Evolutionary conservation across 345 rosid species (phyloP).

Genomic region (Mallotus nudiflorus): DNA sequence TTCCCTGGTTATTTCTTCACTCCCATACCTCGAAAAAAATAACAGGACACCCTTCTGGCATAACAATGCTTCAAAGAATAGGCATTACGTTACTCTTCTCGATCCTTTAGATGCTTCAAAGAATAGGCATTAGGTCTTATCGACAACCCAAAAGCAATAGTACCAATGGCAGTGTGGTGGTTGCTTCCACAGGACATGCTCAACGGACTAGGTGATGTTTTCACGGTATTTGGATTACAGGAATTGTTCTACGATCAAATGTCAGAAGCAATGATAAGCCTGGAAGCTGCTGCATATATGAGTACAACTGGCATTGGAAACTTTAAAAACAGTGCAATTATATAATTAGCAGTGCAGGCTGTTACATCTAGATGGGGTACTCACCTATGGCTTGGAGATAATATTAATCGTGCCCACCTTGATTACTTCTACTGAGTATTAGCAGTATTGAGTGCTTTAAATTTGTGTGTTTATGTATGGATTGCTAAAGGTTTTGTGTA

Average conservation of each 20-base stretch:
- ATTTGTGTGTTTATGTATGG: slow-evolving; percentile 48
- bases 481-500: slow-evolving; percentile 66
- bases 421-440: slow-evolving; percentile 70
- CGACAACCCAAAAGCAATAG: slow-evolving; percentile 49
- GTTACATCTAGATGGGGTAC: slow-evolving; percentile 38
- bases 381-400: slow-evolving; percentile 58
- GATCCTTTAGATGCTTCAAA: slow-evolving; percentile 55
- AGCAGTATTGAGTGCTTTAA: slow-evolving; percentile 61
- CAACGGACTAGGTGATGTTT: slow-evolving; percentile 58
- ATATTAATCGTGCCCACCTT: slow-evolving; percentile 63
- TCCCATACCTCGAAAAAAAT: slow-evolving; percentile 53
- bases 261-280: slow-evolving; percentile 78
- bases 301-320: slow-evolving; percentile 74
- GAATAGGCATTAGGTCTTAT: slow-evolving; percentile 52
- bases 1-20: no score
- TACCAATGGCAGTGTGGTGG: slow-evolving; percentile 83
- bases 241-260: slow-evolving; percentile 87
- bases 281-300: slow-evolving; percentile 76
- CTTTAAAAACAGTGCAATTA: slow-evolving; percentile 59
- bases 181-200: slow-evolving; percentile 79
- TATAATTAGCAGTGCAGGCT: slow-evolving; percentile 50
- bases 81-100: slow-evolving; percentile 71
- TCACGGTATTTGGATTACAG: slow-evolving; percentile 76
- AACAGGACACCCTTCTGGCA: slow-evolving; percentile 67
- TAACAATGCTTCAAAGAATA: slow-evolving; percentile 77